These are phyloP conservation scores for Pythium volutum DNA, from an alignment of 352 stramenopile genomes.

Conservation along the genomic window DNA sequence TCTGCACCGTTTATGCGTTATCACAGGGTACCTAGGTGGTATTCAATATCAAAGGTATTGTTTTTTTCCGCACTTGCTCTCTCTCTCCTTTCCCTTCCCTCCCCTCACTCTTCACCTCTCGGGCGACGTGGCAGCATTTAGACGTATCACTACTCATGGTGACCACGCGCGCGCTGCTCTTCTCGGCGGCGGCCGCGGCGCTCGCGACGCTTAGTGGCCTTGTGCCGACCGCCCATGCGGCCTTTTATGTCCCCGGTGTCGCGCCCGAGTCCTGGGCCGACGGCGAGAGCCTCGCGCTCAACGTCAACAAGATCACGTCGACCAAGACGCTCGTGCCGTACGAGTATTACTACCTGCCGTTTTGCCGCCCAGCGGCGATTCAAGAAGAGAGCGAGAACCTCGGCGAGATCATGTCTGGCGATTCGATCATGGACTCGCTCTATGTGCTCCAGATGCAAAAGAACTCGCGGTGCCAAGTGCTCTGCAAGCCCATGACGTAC, in stretches of 20 bases:
- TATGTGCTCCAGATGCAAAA: slow-evolving; percentile 90
- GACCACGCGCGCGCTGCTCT: slow-evolving; percentile 21
- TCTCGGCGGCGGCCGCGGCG: slow-evolving; percentile 7
- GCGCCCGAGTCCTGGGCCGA: slow-evolving; percentile 80
- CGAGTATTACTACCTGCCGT: slow-evolving; percentile 98
- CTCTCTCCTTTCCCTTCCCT: slow-evolving; percentile 6
- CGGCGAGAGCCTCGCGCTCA: slow-evolving; percentile 87
- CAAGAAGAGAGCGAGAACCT: slow-evolving; percentile 90
- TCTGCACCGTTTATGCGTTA: slow-evolving; percentile 6
- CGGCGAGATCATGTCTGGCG: slow-evolving; percentile 90
- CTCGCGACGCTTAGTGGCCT: slow-evolving; percentile 5
- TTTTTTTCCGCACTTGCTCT: slow-evolving; percentile 16
- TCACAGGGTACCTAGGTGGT: not conserved
- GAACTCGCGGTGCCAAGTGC: slow-evolving; percentile 83
- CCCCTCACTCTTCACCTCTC: not conserved
- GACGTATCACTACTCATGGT: slow-evolving; percentile 5
- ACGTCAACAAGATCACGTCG: slow-evolving; percentile 98
- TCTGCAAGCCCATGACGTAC: slow-evolving; percentile 89
- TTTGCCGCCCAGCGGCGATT: slow-evolving; percentile 82
- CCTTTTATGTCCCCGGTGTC: slow-evolving; percentile 86
- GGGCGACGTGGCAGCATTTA: slow-evolving; percentile 7
- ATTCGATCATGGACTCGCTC: slow-evolving; percentile 90
- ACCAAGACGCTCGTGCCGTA: slow-evolving; percentile 98
- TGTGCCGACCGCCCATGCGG: slow-evolving; percentile 33
- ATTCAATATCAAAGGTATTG: slow-evolving; percentile 2